Conservation (phyloP, 257 asterid genomes). For the Lycium ferocissimum region DNA sequence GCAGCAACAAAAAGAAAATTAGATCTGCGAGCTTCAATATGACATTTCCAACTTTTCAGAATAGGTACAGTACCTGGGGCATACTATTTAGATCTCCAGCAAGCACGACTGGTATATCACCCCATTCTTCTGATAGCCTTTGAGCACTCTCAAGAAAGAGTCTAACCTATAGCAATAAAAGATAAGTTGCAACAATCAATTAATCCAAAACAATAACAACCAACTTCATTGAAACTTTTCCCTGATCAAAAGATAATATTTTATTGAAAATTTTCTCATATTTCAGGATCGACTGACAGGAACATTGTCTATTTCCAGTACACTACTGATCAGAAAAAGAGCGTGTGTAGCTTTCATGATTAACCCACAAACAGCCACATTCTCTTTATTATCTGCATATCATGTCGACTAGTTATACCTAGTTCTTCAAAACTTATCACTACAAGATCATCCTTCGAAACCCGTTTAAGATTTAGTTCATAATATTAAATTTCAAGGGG, state of each 20-base stretch:
- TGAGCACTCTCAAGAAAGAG: conserved; percentile 78
- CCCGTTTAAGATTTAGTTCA: neutral
- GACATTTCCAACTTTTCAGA: neutral
- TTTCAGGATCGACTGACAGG: neutral
- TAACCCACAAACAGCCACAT: too few species aligned
- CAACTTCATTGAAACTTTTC: neutral
- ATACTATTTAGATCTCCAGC: conserved; percentile 80
- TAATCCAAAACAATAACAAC: neutral
- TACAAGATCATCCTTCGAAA: neutral
- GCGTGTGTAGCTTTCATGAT: too few species aligned
- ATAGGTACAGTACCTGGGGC: conserved; percentile 61
- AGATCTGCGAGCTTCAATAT: conserved; percentile 4
- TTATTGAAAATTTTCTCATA: neutral
- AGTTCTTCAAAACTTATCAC: neutral
- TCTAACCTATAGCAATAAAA: conserved; percentile 58
- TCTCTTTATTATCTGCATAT: too few species aligned
- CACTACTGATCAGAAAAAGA: neutral
- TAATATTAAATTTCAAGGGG: neutral
- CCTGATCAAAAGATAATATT: neutral
- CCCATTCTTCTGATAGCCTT: conserved; percentile 78
- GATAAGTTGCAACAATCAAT: neutral
- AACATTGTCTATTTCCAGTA: neutral
- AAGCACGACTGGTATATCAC: conserved; percentile 73
- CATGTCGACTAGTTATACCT: neutral
- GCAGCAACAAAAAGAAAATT: conserved; percentile 38